Evolutionary conservation across 768 basidiomycete species (phyloP).

Genomic region (Mycena venus): DNA sequence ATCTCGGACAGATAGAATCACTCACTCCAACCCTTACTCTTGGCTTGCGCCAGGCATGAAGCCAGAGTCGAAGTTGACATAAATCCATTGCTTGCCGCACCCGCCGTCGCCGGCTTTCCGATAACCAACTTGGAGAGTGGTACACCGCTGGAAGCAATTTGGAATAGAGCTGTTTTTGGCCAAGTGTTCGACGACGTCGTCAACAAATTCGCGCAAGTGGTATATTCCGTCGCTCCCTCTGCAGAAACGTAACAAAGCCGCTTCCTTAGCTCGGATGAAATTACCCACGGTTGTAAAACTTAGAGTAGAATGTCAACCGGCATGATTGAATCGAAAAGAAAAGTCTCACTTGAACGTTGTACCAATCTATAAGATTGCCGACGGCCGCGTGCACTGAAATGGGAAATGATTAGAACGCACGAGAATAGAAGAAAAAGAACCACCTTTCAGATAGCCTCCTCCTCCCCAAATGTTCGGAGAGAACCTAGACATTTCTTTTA

Average conservation of each 20-base stretch:
- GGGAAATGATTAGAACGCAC: too few species aligned
- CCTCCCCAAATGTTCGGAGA: constrained; percentile 54
- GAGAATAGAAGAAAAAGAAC: too few species aligned
- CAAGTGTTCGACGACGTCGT: constrained; percentile 59
- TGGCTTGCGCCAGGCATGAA: constrained; percentile 38
- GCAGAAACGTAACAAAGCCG: not conserved
- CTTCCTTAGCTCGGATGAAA: not conserved
- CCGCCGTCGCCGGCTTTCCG: constrained; percentile 63
- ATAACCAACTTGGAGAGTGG: constrained; percentile 67
- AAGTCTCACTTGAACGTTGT: constrained; percentile 62
- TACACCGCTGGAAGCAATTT: constrained; percentile 61
- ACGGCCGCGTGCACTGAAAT: constrained; percentile 64
- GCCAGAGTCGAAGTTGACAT: constrained; percentile 36
- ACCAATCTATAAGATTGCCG: constrained; percentile 76
- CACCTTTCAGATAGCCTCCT: constrained; percentile 64
- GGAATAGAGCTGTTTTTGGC: constrained; percentile 61
- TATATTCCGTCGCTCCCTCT: constrained; percentile 73
- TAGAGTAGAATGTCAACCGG: not conserved
- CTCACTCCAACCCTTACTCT: constrained; percentile 27
- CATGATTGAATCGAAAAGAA: constrained; percentile 23
- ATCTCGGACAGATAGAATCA: not conserved
- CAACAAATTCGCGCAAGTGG: constrained; percentile 71
- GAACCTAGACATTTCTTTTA: constrained; percentile 49
- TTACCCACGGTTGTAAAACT: constrained; percentile 57
- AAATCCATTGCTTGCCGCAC: constrained; percentile 59